Evolutionary conservation across 176 grass and related monocot species (phyloP), one percentile per base, ranked within the genome.

Genomic region (Poa annua): DNA sequence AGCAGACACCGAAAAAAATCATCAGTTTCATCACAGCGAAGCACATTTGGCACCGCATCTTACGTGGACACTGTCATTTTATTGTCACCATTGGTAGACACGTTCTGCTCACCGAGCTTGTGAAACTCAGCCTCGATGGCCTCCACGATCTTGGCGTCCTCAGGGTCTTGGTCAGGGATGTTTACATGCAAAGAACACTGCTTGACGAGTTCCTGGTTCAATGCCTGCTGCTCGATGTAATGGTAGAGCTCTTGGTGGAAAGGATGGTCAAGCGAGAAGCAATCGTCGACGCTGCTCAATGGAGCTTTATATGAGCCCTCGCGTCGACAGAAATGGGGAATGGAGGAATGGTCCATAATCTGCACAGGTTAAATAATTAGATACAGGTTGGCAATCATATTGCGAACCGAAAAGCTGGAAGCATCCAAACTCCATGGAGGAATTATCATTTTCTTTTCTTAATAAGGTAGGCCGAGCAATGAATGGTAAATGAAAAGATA

Each of bases 171-270:
- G 15, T 91, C 90, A 1, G 95, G 95, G 61, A 97, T 89, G 14
- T 84, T 80, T 16, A 94, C 90, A 68, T 93, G 92, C 25, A 97
- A 86, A 14, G 92, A 93, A 3, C 86, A 76, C 71, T 94, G 90
- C 81, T 97, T 94, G 59, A 75, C 77, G 47, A 85, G 75, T 57
- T 92, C 88, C 67, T 81, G 56, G 6, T 74, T 70, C 38, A 74
- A 1, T 6, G 92, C 90, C 83, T 90, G 89, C 71, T 91, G 86
- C 84, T 93, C 79, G 7, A 98, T 93, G 80, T 93, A 98, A 63
- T 54, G 77, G 81, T 98, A 98, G 25, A 93, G 71, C 42, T 91
- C 90, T 86, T 95, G 90, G 85, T 98, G 96, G 86, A 98, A 98
- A 14, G 84, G 77, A 25, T 98, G 96, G 15, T 93, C 91, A 4